phyloP scores from a whole-genome alignment of 2,329 filamentous ascomycete genomes.

The Monosporascus sp. region DNA sequence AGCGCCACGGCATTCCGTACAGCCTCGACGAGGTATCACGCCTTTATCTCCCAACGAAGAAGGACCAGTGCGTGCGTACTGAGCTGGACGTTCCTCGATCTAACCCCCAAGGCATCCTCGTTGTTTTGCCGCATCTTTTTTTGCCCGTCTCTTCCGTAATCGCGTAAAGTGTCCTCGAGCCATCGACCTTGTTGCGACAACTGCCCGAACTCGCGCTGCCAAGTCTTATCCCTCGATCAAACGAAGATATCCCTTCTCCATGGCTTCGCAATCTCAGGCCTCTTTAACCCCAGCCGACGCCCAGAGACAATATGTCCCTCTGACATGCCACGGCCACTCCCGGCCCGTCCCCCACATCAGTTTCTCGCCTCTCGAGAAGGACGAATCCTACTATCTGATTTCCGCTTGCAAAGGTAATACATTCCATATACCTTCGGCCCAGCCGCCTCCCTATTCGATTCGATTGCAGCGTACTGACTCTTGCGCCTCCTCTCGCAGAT shows the following conservation, averaged over 20 bases:
- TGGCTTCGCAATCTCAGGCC: constrained; percentile 10
- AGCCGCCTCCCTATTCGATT: neutral
- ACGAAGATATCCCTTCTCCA: constrained; percentile 1
- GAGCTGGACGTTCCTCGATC: no score
- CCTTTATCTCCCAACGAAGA: no score
- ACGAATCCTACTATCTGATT: constrained; percentile 85
- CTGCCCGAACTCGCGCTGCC: no score
- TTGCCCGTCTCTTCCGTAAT: no score
- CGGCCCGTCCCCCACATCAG: constrained; percentile 86
- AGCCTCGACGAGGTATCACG: no score
- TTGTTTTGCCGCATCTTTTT: no score
- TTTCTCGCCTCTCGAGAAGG: constrained; percentile 79
- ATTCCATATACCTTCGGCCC: neutral
- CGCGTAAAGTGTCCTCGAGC: no score
- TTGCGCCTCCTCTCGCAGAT: constrained; percentile 50
- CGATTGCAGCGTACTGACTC: neutral
- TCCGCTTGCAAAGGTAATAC: constrained; percentile 82
- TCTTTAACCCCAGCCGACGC: constrained; percentile 9
- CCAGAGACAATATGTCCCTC: constrained; percentile 63
- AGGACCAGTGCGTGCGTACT: no score
- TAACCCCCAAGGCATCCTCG: no score
- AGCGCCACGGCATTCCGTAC: no score
- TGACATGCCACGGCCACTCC: constrained; percentile 93
- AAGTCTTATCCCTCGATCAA: neutral
- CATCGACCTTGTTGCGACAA: no score